Conservation (phyloP, 805 yeast genomes). For the Ogataea philodendri region DNA sequence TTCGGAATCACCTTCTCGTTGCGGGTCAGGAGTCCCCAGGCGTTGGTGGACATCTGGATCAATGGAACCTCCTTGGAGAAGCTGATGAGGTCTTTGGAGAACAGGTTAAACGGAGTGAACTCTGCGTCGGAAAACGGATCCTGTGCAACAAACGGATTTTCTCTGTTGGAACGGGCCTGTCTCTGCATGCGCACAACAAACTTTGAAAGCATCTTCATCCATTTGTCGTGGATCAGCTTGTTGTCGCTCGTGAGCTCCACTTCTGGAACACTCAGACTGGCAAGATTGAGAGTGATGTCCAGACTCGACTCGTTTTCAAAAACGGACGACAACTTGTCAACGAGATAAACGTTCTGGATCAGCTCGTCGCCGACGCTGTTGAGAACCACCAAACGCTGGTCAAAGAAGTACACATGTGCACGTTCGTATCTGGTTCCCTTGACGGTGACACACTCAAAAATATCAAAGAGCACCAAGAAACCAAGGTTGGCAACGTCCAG, state of each 20-base stretch:
- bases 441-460: conserved; percentile 17
- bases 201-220: conserved; percentile 28
- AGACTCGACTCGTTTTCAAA: conserved; percentile 15
- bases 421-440: conserved; percentile 5
- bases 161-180: not conserved
- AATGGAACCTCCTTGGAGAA: conserved; percentile 33
- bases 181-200: conserved; percentile 16
- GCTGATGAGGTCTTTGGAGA: conserved; percentile 4
- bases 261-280: conserved; percentile 27
- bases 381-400: conserved; percentile 23
- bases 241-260: conserved; percentile 21
- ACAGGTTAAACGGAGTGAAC: conserved; percentile 3
- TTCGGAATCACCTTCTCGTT: conserved; percentile 36
- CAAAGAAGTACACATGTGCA: conserved; percentile 27
- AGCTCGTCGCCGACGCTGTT: conserved; percentile 19
- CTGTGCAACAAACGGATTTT: conserved; percentile 7
- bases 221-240: conserved; percentile 27
- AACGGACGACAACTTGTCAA: conserved; percentile 27
- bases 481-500: conserved; percentile 28
- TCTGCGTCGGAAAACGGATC: conserved; percentile 9
- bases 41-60: conserved; percentile 49
- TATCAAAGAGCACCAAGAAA: conserved; percentile 26
- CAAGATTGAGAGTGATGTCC: conserved; percentile 25
- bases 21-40: conserved; percentile 43
- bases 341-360: conserved; percentile 19